A percentile compares a stretch with the other conserved stretches of the same genome.
Evolutionary conservation across 176 grass and related monocot genomes (phyloP).

Genomic region (Tuctoria greenei): DNA sequence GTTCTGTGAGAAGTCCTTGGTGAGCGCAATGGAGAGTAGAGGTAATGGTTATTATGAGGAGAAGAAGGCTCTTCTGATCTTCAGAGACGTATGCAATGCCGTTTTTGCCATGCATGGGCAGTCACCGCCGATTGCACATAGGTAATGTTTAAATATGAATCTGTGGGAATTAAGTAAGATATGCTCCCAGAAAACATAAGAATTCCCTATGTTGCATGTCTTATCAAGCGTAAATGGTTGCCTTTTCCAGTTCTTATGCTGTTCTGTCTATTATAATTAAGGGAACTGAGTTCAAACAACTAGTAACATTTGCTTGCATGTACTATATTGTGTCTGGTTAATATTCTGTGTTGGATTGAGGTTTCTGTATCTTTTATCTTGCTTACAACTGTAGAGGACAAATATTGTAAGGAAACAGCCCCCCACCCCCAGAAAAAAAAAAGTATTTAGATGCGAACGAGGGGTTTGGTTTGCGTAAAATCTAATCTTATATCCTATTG

Average conservation of each 20-base stretch:
- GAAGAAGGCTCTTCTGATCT: constrained; percentile 70
- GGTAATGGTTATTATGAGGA: constrained; percentile 73
- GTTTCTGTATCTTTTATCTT: constrained; percentile 30
- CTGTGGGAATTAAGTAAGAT: constrained; percentile 1
- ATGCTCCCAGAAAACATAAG: background rate
- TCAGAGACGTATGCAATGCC: constrained; percentile 79
- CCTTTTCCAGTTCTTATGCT: constrained; percentile 14
- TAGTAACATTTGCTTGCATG: constrained; percentile 9
- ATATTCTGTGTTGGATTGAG: constrained; percentile 6
- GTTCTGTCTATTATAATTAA: constrained; percentile 21
- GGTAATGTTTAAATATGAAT: constrained; percentile 34
- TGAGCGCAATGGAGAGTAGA: constrained; percentile 62
- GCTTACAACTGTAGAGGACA: background rate
- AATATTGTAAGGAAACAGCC: constrained; percentile 16
- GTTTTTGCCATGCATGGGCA: constrained; percentile 82
- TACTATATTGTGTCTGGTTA: constrained; percentile 13
- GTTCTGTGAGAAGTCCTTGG: constrained; percentile 74
- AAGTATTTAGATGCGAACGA: constrained; percentile 5
- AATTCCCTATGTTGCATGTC: constrained; percentile 1
- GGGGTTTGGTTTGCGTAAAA: background rate
- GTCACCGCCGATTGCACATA: constrained; percentile 81
- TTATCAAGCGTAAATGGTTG: background rate
- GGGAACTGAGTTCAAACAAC: constrained; percentile 7
- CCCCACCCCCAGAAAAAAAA: background rate
- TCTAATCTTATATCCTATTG: constrained; percentile 10